Evolutionary conservation across 106 monocot genomes (phyloP).

Genomic region (Agapanthus africanus): DNA sequence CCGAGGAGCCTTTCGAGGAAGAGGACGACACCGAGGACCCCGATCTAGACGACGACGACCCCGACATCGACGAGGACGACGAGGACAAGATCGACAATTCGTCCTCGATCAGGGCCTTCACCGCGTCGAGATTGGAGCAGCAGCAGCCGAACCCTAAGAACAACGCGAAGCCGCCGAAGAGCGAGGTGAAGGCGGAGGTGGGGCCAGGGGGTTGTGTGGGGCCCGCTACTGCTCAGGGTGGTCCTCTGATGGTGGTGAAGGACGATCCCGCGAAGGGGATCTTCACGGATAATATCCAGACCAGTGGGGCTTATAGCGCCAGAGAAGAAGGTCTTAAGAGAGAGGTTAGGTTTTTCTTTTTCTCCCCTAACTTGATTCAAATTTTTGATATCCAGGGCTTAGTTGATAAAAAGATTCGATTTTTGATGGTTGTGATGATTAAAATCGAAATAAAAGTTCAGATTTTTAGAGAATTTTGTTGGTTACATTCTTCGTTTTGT

Average conservation of each 20-base stretch:
- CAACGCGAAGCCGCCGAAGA: constrained; percentile 48
- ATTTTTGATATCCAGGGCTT: no score
- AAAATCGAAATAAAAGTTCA: no score
- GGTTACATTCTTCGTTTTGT: no score
- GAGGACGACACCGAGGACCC: constrained; percentile 50
- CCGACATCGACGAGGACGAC: constrained; percentile 18
- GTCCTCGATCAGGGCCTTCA: constrained; percentile 61
- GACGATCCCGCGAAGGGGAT: constrained; percentile 85
- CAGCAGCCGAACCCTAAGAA: constrained; percentile 3
- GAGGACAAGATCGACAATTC: not conserved
- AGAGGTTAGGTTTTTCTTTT: constrained; percentile 40
- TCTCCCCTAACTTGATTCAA: no score
- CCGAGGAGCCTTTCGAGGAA: constrained; percentile 38
- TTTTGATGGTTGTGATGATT: no score
- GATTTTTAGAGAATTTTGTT: no score
- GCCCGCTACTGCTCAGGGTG: constrained; percentile 1
- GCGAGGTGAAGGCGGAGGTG: constrained; percentile 23
- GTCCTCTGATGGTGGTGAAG: constrained; percentile 62
- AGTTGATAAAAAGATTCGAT: no score
- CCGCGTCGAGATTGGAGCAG: constrained; percentile 53
- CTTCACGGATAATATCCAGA: constrained; percentile 96
- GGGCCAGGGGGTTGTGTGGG: not conserved
- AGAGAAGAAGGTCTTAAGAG: constrained; percentile 90
- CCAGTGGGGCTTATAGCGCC: constrained; percentile 90
- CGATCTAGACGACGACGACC: constrained; percentile 43